Evolutionary conservation across 352 stramenopile species (phyloP).

Genomic region (Proteromonas lacertae): DNA sequence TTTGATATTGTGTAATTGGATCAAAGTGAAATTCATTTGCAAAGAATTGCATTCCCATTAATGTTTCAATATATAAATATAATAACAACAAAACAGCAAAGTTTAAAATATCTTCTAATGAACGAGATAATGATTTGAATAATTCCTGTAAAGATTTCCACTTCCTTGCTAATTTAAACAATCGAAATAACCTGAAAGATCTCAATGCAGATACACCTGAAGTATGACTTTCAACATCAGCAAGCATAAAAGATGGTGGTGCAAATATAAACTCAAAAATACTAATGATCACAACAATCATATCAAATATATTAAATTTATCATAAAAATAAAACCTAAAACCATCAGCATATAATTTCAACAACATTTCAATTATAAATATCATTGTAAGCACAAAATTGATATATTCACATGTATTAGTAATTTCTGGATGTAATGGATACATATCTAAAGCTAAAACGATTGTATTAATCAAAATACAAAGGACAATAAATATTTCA

Average conservation of each 20-base stretch:
- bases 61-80: constrained; percentile 69
- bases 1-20: constrained; percentile 8
- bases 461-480: constrained; percentile 32
- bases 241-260: too few species aligned
- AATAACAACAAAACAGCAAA: constrained; percentile 64
- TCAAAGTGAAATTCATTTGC: constrained; percentile 66
- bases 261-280: too few species aligned
- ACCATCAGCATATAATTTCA: too few species aligned
- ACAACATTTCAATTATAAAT: too few species aligned
- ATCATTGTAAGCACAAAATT: too few species aligned
- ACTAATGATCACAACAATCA: too few species aligned
- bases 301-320: too few species aligned
- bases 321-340: too few species aligned
- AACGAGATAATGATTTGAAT: constrained; percentile 39
- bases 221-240: constrained; percentile 2
- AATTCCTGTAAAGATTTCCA: constrained; percentile 60
- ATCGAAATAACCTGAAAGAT: constrained; percentile 45
- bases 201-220: constrained; percentile 22
- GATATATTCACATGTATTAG: constrained; percentile 4
- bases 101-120: constrained; percentile 57
- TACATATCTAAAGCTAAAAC: constrained; percentile 34
- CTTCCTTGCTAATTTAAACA: constrained; percentile 64
- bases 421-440: constrained; percentile 21
- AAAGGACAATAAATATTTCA: constrained; percentile 5
- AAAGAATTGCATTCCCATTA: constrained; percentile 62